Evolutionary conservation across 2,329 filamentous ascomycete genomes (phyloP).

Genomic region (Onygena corvina): DNA sequence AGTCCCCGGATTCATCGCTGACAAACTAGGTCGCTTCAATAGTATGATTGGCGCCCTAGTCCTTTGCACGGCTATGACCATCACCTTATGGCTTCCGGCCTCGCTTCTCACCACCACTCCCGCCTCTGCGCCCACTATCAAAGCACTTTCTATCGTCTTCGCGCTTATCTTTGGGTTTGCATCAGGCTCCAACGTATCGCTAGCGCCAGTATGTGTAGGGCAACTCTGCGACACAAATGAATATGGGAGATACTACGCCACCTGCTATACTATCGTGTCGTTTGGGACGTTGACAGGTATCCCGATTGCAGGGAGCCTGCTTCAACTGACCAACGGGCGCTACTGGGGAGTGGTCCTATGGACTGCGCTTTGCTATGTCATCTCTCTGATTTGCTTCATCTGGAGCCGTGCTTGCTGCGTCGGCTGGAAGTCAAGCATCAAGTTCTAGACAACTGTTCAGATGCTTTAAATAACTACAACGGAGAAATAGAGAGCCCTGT

Average conservation of each 20-base stretch:
- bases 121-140: slow-evolving; percentile 34
- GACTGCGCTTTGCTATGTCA: slow-evolving; percentile 2
- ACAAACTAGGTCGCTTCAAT: slow-evolving; percentile 44
- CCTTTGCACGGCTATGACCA: slow-evolving; percentile 36
- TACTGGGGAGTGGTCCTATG: slow-evolving; percentile 9
- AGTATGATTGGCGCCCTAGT: slow-evolving; percentile 40
- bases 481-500: no score
- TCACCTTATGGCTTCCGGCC: slow-evolving; percentile 46
- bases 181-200: slow-evolving; percentile 22
- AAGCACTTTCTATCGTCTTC: slow-evolving; percentile 24
- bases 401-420: slow-evolving; percentile 5
- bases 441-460: slow-evolving; percentile 3
- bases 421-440: slow-evolving; percentile 3
- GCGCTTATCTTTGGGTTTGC: slow-evolving; percentile 20
- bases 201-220: slow-evolving; percentile 24
- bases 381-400: background rate
- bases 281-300: slow-evolving; percentile 19
- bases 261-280: slow-evolving; percentile 19
- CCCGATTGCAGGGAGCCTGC: slow-evolving; percentile 21
- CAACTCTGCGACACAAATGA: slow-evolving; percentile 24
- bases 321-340: slow-evolving; percentile 12
- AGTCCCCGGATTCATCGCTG: slow-evolving; percentile 43
- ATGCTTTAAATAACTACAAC: background rate
- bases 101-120: slow-evolving; percentile 7
- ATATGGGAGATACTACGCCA: slow-evolving; percentile 20